phyloP scores from a whole-genome alignment of 257 asterid species.

The Solanum ossicruentum region DNA sequence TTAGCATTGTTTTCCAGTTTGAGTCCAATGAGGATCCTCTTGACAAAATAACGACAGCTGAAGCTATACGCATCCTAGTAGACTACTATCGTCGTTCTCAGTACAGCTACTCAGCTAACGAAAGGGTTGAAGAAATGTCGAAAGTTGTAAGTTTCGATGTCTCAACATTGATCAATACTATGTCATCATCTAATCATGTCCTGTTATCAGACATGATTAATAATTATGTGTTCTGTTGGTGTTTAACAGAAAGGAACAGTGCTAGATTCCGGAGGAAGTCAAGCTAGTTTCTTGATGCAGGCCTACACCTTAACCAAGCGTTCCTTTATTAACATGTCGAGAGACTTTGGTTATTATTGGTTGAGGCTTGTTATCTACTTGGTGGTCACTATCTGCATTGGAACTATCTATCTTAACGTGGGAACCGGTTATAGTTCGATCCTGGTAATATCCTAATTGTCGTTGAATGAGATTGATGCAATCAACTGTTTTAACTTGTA shows the following conservation, averaged over 20 bases:
- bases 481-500: neutral
- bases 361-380: constrained; percentile 85
- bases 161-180: neutral
- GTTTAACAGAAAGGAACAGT: constrained; percentile 81
- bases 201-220: neutral
- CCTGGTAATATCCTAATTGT: constrained; percentile 34
- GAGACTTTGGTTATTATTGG: constrained; percentile 99
- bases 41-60: constrained; percentile 73
- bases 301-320: constrained; percentile 77
- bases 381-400: constrained; percentile 91
- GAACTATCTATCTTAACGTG: constrained; percentile 82
- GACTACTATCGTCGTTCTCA: constrained; percentile 58
- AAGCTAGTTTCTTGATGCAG: constrained; percentile 95
- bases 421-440: constrained; percentile 89
- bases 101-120: constrained; percentile 40
- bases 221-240: neutral
- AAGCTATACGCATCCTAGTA: constrained; percentile 64
- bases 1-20: constrained; percentile 29
- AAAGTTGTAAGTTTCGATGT: constrained; percentile 49
- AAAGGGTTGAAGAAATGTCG: constrained; percentile 83
- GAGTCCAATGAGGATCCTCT: constrained; percentile 85
- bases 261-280: constrained; percentile 95
- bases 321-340: constrained; percentile 87
- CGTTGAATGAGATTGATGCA: neutral
- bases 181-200: neutral